These are phyloP conservation scores for Coemansia sp. DNA, from an alignment of 192 early-diverging fungal genomes.

Conservation along the genomic window DNA sequence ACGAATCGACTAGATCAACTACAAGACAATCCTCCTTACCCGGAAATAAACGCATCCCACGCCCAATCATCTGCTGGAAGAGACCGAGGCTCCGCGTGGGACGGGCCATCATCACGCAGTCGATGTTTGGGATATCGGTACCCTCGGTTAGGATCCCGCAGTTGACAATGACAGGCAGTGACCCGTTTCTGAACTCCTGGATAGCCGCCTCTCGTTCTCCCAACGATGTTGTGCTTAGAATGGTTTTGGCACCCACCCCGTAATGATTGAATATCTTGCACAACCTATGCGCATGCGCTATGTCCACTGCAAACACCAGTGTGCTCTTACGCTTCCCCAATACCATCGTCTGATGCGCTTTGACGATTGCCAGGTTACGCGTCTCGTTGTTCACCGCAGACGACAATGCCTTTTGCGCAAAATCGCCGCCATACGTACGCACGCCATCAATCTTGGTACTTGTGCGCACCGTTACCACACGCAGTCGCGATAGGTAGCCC, in stretches of 20 bases:
- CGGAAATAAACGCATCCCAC: conserved; percentile 71
- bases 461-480: conserved; percentile 68
- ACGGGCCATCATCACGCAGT: conserved; percentile 82
- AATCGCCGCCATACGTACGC: conserved; percentile 60
- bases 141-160: conserved; percentile 86
- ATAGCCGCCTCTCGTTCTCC: conserved; percentile 61
- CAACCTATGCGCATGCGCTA: conserved; percentile 69
- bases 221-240: conserved; percentile 60
- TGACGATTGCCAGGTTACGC: conserved; percentile 67
- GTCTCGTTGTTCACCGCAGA: conserved; percentile 56
- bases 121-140: conserved; percentile 85
- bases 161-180: conserved; percentile 82
- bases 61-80: conserved; percentile 95
- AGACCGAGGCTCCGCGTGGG: conserved; percentile 83
- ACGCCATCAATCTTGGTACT: conserved; percentile 54
- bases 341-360: conserved; percentile 61
- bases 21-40: conserved; percentile 79
- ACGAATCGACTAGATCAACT: conserved; percentile 84
- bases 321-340: conserved; percentile 52
- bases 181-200: conserved; percentile 58
- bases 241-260: conserved; percentile 46
- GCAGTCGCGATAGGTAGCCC: conserved; percentile 70
- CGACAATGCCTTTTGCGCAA: conserved; percentile 58
- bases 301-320: conserved; percentile 87
- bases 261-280: conserved; percentile 52